Evolutionary conservation across 352 stramenopile species (phyloP).

Genomic region (Phytophthora ohioensis): DNA sequence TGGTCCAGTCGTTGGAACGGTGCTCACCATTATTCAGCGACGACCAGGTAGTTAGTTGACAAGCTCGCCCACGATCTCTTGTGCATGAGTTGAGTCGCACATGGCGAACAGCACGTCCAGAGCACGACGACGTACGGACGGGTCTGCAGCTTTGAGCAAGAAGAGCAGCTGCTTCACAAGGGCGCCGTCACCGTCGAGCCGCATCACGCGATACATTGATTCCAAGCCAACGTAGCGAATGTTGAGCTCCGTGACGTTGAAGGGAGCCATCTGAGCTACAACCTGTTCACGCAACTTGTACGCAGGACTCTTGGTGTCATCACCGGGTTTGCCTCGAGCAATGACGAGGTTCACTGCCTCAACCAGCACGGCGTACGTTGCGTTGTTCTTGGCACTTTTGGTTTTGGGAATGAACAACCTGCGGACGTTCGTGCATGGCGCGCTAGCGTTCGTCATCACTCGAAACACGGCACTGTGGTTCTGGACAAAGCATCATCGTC

Average conservation of each 20-base stretch:
- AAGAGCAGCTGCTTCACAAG: conserved; percentile 96
- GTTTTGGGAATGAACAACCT: conserved; percentile 57
- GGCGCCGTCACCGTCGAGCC: conserved; percentile 83
- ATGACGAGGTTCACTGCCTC: conserved; percentile 98
- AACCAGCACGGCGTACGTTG: conserved; percentile 96
- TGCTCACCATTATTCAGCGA: conserved; percentile 82
- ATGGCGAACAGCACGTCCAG: conserved; percentile 98
- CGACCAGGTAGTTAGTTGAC: conserved; percentile 91
- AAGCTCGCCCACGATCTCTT: conserved; percentile 96
- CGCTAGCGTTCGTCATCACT: conserved; percentile 64
- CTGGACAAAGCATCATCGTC: conserved; percentile 70
- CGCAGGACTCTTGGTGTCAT: conserved; percentile 47
- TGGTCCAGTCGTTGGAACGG: conserved; percentile 32
- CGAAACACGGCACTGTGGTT: conserved; percentile 58
- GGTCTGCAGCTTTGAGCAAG: conserved; percentile 97
- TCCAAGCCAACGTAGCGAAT: conserved; percentile 98
- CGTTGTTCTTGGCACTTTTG: conserved; percentile 95
- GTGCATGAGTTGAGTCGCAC: conserved; percentile 96
- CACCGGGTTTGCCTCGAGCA: conserved; percentile 86
- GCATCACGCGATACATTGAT: conserved; percentile 96
- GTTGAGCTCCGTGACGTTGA: conserved; percentile 98
- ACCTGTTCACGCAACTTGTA: conserved; percentile 90
- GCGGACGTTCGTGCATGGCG: conserved; percentile 55
- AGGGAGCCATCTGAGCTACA: conserved; percentile 95
- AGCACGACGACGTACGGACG: conserved; percentile 95